These are phyloP conservation scores for Tetraselmis chui DNA, from an alignment of 139 green algal genomes.

Conservation along the genomic window DNA sequence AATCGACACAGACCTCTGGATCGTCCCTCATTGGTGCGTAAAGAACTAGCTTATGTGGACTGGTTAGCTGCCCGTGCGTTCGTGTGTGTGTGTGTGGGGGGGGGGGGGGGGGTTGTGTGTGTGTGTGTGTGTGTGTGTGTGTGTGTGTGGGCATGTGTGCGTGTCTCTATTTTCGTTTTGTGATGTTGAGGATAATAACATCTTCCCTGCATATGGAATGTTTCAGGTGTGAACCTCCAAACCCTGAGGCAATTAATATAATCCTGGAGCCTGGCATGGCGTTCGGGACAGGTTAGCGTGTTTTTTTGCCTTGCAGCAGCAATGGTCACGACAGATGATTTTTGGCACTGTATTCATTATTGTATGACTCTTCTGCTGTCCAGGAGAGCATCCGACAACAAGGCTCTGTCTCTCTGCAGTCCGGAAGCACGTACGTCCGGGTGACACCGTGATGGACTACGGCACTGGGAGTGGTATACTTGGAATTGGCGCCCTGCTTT, in stretches of 20 bases:
- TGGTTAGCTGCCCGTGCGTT: too few species aligned
- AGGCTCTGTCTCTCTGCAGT: constrained; percentile 70
- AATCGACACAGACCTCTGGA: not conserved
- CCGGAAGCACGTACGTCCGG: not conserved
- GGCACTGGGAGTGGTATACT: constrained; percentile 76
- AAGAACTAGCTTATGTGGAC: too few species aligned
- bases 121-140: not conserved
- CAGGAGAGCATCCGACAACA: constrained; percentile 84
- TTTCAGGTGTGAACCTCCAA: constrained; percentile 18
- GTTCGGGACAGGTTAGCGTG: constrained; percentile 70
- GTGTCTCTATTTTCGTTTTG: not conserved
- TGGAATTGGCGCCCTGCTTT: constrained; percentile 55
- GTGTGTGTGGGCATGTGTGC: not conserved
- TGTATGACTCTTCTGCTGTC: not conserved
- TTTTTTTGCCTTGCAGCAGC: not conserved
- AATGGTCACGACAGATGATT: not conserved
- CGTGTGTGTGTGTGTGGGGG: too few species aligned
- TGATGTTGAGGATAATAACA: too few species aligned
- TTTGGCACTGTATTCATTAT: not conserved
- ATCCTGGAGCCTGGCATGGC: constrained; percentile 72
- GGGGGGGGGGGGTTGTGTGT: not conserved
- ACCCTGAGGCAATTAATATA: constrained; percentile 50
- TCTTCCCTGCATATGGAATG: not conserved
- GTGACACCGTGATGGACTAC: constrained; percentile 60
- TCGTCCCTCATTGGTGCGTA: not conserved